Evolutionary conservation across 768 basidiomycete genomes (phyloP).

Genomic region (Candolleomyces aberdarensis): DNA sequence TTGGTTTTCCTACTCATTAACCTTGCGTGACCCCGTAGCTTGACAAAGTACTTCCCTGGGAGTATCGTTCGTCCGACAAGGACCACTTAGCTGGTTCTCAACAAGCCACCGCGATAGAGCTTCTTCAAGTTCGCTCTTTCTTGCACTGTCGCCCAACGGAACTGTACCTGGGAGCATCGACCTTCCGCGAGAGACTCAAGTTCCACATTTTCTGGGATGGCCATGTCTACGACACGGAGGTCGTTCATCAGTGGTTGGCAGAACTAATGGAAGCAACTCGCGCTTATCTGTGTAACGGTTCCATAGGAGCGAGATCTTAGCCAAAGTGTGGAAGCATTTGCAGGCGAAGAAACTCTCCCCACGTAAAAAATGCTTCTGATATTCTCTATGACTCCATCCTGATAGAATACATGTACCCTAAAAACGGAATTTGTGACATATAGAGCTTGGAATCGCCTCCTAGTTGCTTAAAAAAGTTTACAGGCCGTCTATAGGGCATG

Average conservation of each 20-base stretch:
- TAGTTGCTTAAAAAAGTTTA: too few species aligned
- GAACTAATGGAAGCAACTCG: constrained; percentile 36
- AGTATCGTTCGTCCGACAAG: constrained; percentile 27
- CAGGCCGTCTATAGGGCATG: too few species aligned
- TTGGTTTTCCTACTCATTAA: not conserved
- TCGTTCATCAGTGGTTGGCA: constrained; percentile 45
- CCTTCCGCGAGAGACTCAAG: constrained; percentile 26
- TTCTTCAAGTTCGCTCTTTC: constrained; percentile 11
- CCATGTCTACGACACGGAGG: constrained; percentile 40
- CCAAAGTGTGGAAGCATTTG: too few species aligned
- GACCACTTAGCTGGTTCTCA: not conserved
- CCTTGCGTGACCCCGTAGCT: constrained; percentile 19
- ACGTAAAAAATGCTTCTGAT: too few species aligned
- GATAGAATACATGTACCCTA: too few species aligned
- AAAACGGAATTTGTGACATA: too few species aligned
- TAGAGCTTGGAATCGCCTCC: too few species aligned
- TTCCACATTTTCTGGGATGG: constrained; percentile 39
- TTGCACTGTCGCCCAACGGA: constrained; percentile 45
- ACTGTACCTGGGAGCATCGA: constrained; percentile 44
- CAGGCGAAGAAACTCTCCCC: too few species aligned
- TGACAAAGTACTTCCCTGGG: constrained; percentile 29
- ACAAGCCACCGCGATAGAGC: not conserved
- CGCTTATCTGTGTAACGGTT: constrained; percentile 23
- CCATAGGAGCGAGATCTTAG: too few species aligned
- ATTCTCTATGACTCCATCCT: too few species aligned